A percentile compares a stretch with the other conserved stretches of the same genome.
Evolutionary conservation across 345 rosid species (phyloP).

Genomic region (Populus ilicifolia): DNA sequence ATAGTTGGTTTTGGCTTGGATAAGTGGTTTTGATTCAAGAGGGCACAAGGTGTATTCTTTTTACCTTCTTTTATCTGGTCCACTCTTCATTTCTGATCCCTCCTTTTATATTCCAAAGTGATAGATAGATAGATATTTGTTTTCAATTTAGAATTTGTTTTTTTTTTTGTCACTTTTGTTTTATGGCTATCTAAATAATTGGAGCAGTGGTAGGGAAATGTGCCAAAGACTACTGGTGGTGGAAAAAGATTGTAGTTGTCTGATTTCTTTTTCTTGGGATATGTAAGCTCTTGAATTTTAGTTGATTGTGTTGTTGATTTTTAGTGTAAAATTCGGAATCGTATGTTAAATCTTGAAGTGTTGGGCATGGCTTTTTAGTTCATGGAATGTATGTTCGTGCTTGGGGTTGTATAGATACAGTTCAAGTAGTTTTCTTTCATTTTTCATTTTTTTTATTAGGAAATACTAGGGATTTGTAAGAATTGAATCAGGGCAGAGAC

Average conservation of each 20-base stretch:
- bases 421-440: background rate
- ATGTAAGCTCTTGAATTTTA: constrained; percentile 31
- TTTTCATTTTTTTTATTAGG: background rate
- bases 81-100: background rate
- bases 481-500: background rate
- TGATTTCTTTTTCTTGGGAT: background rate
- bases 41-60: constrained; percentile 18
- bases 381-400: background rate
- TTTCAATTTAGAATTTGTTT: background rate
- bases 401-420: background rate
- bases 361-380: constrained; percentile 1
- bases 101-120: background rate
- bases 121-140: background rate
- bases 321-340: background rate
- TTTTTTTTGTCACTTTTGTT: background rate
- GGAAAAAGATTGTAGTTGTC: background rate
- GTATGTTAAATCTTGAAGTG: constrained; percentile 21
- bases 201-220: background rate
- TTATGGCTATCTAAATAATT: background rate
- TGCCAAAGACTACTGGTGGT: background rate
- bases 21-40: constrained; percentile 4
- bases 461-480: background rate
- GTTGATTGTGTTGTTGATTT: background rate
- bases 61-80: background rate
- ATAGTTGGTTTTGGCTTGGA: background rate